Conservation (phyloP, 768 basidiomycete genomes). For the Austroboletus festivus region DNA sequence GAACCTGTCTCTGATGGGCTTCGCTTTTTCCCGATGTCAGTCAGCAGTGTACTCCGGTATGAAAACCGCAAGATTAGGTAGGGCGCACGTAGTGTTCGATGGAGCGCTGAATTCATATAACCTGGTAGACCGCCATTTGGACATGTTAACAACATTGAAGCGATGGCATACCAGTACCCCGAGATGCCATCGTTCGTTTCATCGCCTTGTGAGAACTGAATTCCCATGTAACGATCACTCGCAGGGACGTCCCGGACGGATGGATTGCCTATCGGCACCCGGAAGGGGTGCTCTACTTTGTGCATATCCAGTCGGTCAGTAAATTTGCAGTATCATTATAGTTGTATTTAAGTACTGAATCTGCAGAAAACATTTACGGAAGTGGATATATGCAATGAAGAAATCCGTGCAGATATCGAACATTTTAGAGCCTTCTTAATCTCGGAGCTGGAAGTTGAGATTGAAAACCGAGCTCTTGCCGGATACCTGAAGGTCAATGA, state of each 20-base stretch:
- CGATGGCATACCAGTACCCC: constrained; percentile 18
- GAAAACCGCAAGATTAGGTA: constrained; percentile 9
- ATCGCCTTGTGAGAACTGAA: constrained; percentile 22
- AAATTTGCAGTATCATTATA: neutral
- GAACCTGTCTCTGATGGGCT: neutral
- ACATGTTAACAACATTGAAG: constrained; percentile 7
- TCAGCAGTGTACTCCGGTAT: constrained; percentile 8
- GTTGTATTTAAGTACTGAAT: neutral
- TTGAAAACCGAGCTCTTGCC: constrained; percentile 12
- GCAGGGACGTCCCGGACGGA: constrained; percentile 25
- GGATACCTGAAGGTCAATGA: constrained; percentile 26
- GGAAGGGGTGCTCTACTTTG: constrained; percentile 61
- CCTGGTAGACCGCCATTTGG: neutral
- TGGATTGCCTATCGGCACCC: constrained; percentile 55
- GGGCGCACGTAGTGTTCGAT: neutral
- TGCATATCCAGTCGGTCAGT: constrained; percentile 44
- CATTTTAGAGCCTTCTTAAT: constrained; percentile 27
- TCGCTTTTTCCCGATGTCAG: constrained; percentile 17
- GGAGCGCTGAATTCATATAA: neutral
- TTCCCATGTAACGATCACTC: neutral
- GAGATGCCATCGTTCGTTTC: constrained; percentile 16
- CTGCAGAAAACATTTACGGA: constrained; percentile 56
- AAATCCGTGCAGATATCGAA: constrained; percentile 33
- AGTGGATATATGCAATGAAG: constrained; percentile 44
- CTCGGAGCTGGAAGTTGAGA: constrained; percentile 16